Percentiles rank a stretch among this genome's conserved stretches.
These are phyloP conservation scores for Penicillium goetzii DNA, from an alignment of 495 filamentous ascomycete species.

Conservation along the genomic window DNA sequence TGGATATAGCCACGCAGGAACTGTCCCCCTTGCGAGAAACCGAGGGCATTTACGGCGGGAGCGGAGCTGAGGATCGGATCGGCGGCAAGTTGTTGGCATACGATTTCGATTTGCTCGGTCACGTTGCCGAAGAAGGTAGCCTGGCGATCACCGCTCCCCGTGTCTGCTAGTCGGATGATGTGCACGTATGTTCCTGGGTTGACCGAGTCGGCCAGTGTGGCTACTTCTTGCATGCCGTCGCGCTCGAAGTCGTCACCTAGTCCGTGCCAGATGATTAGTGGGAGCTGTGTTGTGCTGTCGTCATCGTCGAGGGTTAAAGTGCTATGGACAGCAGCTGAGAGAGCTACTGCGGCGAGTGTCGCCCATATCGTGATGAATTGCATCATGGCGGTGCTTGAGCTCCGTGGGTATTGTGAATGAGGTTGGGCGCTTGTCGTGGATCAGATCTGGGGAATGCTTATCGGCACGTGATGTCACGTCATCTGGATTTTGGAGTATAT, in stretches of 20 bases:
- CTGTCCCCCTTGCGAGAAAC: conserved; percentile 94
- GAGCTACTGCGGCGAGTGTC: conserved; percentile 18
- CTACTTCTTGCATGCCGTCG: conserved; percentile 71
- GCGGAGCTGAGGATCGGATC: conserved; percentile 81
- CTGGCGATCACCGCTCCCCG: conserved; percentile 67
- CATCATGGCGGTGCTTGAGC: conserved; percentile 16
- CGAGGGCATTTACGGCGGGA: conserved; percentile 83
- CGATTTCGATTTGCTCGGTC: conserved; percentile 73
- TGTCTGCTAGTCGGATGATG: conserved; percentile 73
- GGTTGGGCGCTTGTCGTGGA: conserved; percentile 7
- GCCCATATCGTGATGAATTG: conserved; percentile 22
- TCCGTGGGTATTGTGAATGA: conserved; percentile 2
- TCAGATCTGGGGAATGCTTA: conserved; percentile 15
- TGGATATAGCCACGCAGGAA: conserved; percentile 94
- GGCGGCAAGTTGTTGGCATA: conserved; percentile 76
- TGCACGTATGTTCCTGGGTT: conserved; percentile 87
- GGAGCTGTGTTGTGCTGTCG: conserved; percentile 59
- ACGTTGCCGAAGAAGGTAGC: conserved; percentile 92
- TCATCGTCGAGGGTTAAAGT: conserved; percentile 16
- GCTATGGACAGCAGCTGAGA: conserved; percentile 25
- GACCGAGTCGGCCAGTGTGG: conserved; percentile 64
- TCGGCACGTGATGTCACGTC: conserved; percentile 24
- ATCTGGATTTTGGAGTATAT: background rate
- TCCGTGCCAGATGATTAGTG: conserved; percentile 94
- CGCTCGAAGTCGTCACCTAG: conserved; percentile 70